These are phyloP conservation scores for Lepidium sativum DNA, from an alignment of 345 rosid genomes.

Conservation along the genomic window DNA sequence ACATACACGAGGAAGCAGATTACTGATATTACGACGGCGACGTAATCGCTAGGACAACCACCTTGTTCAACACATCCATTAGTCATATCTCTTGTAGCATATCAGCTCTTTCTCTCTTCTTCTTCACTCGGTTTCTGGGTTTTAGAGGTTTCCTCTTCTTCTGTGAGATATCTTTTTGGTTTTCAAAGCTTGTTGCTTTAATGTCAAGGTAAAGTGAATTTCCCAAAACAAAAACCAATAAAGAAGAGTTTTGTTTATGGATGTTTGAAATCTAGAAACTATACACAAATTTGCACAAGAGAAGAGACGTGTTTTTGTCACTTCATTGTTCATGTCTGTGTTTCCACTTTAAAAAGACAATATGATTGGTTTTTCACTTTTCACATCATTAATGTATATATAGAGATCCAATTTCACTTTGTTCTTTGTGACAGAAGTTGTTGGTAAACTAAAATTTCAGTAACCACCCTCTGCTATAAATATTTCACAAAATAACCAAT, in stretches of 20 bases:
- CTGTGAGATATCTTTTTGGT: not conserved
- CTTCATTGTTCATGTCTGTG: constrained; percentile 15
- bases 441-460: not conserved
- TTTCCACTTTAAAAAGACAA: not conserved
- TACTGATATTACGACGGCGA: constrained; percentile 50
- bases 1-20: constrained; percentile 55
- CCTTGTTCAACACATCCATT: constrained; percentile 47
- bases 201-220: constrained; percentile 30
- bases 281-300: not conserved
- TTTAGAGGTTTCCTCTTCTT: not conserved
- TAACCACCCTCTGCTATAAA: not conserved
- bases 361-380: constrained; percentile 4
- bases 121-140: constrained; percentile 10
- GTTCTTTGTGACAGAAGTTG: not conserved
- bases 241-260: constrained; percentile 3
- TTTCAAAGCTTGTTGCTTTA: constrained; percentile 28
- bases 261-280: not conserved
- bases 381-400: not conserved
- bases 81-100: constrained; percentile 32
- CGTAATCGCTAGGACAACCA: constrained; percentile 85
- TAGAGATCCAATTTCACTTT: not conserved
- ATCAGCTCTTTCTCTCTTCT: not conserved
- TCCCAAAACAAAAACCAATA: not conserved
- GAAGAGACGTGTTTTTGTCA: constrained; percentile 9
- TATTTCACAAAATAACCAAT: not conserved